Base-by-base conservation (phyloP, 2,329 filamentous ascomycete genomes). In the Fusarium marasasianum region DNA sequence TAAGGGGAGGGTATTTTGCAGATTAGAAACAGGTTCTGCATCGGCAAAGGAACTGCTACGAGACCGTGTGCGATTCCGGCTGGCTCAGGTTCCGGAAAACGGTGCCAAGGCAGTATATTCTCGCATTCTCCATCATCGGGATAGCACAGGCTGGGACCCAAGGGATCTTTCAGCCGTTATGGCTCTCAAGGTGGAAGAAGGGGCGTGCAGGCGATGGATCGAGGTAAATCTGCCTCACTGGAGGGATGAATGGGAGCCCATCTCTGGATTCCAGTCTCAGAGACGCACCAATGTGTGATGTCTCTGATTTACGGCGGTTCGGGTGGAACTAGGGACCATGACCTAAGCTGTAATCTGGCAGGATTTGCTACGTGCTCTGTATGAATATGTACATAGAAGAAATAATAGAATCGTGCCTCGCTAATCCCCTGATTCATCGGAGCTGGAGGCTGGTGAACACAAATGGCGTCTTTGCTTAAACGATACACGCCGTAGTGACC, bases 381-480 rank as follows among this genome's bases (percentile, higher is more conserved):
- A 48, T 3, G 13, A 48, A 17, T 48, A 48, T 48, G 14, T 48
- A 22, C 45, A 22, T 31, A 22, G 45, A 48, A 48, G 45, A 29
- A 48, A 8, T 11, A 29, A 14, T 35, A 35, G 1, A 22, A 1
- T 11, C 1, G 9, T 15, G 18, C 26, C 13, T 29, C 14, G 2
- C 13, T 29, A 3, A 8, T 22, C 26, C 3, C 4, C 26, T 47
- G 3, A 0, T 11, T 4, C 8, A 29, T 22, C 4, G 9, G 22
- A 47, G 0, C 13, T 22, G 4, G 4, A 22, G 9, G 44, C 9
- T 47, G 4, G 3, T 15, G 6, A 29, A 29, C 18, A 11, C 13
- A 0, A 3, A 5, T 1, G 3, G 3, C 18, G 0, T 29, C 18
- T 15, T 29, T 10, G 0, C 18, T 5, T 7, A 29, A 6, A 9